Evolutionary conservation across 495 filamentous ascomycete species (phyloP).

Genomic region (Neurospora sp.): DNA sequence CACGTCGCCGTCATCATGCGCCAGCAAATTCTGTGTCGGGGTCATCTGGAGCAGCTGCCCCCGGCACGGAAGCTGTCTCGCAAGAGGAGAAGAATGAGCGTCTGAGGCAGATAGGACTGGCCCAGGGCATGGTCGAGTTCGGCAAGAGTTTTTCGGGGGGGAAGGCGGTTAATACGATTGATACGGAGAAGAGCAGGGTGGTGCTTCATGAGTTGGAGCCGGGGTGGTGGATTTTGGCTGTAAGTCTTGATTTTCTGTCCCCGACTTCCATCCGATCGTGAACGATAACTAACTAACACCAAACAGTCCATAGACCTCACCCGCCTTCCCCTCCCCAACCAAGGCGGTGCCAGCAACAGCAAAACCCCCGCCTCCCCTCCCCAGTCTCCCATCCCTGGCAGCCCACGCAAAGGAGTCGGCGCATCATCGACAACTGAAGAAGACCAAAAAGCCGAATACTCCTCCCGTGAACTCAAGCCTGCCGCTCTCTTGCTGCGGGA

Average conservation of each 20-base stretch:
- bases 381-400: background rate
- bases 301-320: constrained; percentile 65
- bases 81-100: constrained; percentile 67
- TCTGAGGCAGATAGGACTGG: constrained; percentile 87
- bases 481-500: constrained; percentile 68
- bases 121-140: constrained; percentile 95
- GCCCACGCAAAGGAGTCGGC: background rate
- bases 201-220: constrained; percentile 69
- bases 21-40: background rate
- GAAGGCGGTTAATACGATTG: constrained; percentile 68
- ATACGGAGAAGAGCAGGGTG: constrained; percentile 80
- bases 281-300: background rate
- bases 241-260: constrained; percentile 24
- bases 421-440: constrained; percentile 7
- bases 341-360: constrained; percentile 17
- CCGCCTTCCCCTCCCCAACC: constrained; percentile 37
- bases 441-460: constrained; percentile 56
- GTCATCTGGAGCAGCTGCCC: constrained; percentile 1
- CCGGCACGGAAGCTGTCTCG: constrained; percentile 25
- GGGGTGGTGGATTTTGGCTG: constrained; percentile 92
- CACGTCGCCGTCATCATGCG: background rate
- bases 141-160: constrained; percentile 75
- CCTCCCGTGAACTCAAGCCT: constrained; percentile 80
- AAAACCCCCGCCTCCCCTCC: background rate
- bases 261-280: no score